Conservation (phyloP, 1,139 yeast species). For the Magnusiomyces suaveolens region DNA sequence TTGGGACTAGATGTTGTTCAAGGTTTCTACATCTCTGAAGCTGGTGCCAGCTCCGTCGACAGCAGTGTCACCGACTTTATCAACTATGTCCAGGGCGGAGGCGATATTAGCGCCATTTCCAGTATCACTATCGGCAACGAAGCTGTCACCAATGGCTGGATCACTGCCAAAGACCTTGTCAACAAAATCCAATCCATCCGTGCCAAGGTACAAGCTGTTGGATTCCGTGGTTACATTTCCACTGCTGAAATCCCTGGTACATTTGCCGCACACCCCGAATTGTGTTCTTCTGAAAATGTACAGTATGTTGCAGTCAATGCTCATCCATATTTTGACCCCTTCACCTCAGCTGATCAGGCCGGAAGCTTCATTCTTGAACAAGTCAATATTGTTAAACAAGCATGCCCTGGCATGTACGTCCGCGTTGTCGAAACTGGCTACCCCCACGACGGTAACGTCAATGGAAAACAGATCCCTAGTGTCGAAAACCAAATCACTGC, state of each 20-base stretch:
- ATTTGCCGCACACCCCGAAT: conserved; percentile 49
- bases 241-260: conserved; percentile 86
- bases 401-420: conserved; percentile 35
- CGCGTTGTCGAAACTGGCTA: conserved; percentile 78
- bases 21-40: conserved; percentile 66
- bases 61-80: conserved; percentile 46
- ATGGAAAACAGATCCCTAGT: conserved; percentile 68
- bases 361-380: conserved; percentile 64
- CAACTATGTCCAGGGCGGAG: conserved; percentile 33
- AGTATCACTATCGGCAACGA: conserved; percentile 80
- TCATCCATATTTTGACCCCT: conserved; percentile 71
- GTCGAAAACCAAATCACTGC: conserved; percentile 63
- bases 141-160: conserved; percentile 57
- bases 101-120: conserved; percentile 59
- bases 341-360: conserved; percentile 52
- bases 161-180: conserved; percentile 49
- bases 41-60: conserved; percentile 64
- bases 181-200: conserved; percentile 57
- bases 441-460: conserved; percentile 61
- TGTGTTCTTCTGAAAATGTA: conserved; percentile 46
- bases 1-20: conserved; percentile 70
- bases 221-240: conserved; percentile 67
- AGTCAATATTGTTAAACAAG: conserved; percentile 41
- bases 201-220: conserved; percentile 48
- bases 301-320: conserved; percentile 81